Evolutionary conservation across 164 flowering plant genomes (phyloP).

Genomic region (Magnolia sinica): DNA sequence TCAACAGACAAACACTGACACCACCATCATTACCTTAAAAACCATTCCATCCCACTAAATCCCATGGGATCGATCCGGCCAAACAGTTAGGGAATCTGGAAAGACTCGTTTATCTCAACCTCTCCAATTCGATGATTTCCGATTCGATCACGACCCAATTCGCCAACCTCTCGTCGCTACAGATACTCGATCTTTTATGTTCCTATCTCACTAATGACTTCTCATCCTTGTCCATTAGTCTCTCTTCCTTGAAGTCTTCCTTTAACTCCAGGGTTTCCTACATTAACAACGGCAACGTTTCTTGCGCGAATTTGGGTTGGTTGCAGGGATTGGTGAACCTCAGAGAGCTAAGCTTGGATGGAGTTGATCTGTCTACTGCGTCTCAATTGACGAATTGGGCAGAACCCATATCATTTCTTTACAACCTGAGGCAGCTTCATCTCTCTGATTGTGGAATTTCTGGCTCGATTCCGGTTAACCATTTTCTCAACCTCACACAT

Average conservation of each 20-base stretch:
- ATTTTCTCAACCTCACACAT: conserved; percentile 16
- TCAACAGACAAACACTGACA: too few relatives aligned
- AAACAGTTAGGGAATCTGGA: conserved; percentile 7
- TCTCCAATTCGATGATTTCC: conserved; percentile 9
- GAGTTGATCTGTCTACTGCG: conserved; percentile 17
- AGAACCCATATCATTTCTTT: conserved; percentile 15
- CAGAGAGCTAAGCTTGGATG: conserved; percentile 12
- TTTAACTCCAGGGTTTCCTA: background rate
- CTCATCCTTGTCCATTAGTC: conserved; percentile 8
- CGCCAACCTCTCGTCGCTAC: conserved; percentile 17
- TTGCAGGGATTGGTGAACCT: conserved; percentile 13
- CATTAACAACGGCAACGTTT: conserved; percentile 2
- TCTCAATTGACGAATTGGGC: conserved; percentile 13
- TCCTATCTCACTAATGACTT: background rate
- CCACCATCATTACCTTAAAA: too few relatives aligned
- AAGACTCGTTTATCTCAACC: conserved; percentile 16
- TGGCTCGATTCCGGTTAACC: conserved; percentile 9
- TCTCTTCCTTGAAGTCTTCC: conserved; percentile 3
- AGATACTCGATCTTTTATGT: conserved; percentile 20
- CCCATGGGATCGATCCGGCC: too few relatives aligned
- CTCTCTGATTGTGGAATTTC: conserved; percentile 20
- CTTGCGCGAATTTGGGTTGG: conserved; percentile 15
- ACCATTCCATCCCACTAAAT: too few relatives aligned
- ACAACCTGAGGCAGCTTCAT: conserved; percentile 15
- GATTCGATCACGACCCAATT: conserved; percentile 18